Evolutionary conservation across 2,329 filamentous ascomycete species (phyloP), one percentile per base, ranked within the genome.

Genomic region (Dactylellina sp.): DNA sequence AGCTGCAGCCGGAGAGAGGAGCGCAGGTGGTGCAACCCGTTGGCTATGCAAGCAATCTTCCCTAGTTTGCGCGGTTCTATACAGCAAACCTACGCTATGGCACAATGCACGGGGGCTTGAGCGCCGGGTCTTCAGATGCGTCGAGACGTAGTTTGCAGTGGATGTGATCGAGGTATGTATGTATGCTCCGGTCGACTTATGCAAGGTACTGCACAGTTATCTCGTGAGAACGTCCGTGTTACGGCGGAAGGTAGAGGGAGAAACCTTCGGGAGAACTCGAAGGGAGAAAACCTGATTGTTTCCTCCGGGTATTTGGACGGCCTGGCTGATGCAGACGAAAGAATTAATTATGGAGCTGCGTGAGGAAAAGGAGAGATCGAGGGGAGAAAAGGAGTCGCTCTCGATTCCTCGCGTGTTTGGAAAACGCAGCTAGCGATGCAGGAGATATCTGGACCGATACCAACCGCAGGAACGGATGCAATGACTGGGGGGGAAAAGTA

Each of bases 181-280:
- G 20, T 52, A 50, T n/a, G n/a, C n/a, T n/a, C n/a, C n/a, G n/a
- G 44, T 60, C 63, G 63, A 68, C 25, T 72, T 60, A 72, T 72
- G 68, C 68, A 65, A 72, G 68, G 68, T 59, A 72, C 68, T 63
- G 46, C 60, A 65, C 46, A 63, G 22, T 65, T 59, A 72, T 72
- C 61, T 63, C 59, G 55, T 72, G 60, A 61, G 68, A 72, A 53
- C 65, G 52, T 64, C 68, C 68, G 60, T 60, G 57, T 49, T 64
- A 44, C 47, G 52, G 47, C 61, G 68, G 68, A 72, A 65, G 68
- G 68, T 72, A 53, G 60, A 55, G 46, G 47, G 60, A 72, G 68
- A 72, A 71, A 60, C 46, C 22, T 60, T 64, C 40, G 37, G 60
- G 55, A 64, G 57, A 49, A 64, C 42, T 52, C 6, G 11, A 40